These are phyloP conservation scores for Populus hybrid DNA, from an alignment of 441 rosid genomes.

Conservation along the genomic window DNA sequence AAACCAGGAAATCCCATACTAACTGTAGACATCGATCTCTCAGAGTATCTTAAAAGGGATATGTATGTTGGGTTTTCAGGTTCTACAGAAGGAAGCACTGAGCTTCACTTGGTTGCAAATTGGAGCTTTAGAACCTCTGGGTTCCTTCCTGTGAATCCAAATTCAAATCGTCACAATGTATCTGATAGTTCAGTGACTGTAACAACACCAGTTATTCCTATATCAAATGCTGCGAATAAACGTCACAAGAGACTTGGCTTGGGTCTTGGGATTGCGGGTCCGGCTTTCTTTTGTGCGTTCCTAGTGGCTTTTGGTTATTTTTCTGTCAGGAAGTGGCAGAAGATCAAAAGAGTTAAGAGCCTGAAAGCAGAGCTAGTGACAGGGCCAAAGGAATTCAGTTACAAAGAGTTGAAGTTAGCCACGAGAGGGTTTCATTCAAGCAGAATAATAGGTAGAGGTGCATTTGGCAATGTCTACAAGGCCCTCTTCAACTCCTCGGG, in stretches of 20 bases:
- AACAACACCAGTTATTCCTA: slow-evolving; percentile 32
- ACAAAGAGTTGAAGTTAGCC: slow-evolving; percentile 65
- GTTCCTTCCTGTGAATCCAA: slow-evolving; percentile 50
- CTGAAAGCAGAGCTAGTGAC: slow-evolving; percentile 63
- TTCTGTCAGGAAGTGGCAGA: slow-evolving; percentile 58
- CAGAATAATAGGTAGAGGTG: slow-evolving; percentile 76
- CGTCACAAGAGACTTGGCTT: slow-evolving; percentile 48
- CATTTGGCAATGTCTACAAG: slow-evolving; percentile 86
- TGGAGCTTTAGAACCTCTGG: slow-evolving; percentile 76
- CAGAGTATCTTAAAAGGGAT: slow-evolving; percentile 44
- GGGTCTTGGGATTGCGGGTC: slow-evolving; percentile 73
- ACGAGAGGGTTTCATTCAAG: slow-evolving; percentile 82
- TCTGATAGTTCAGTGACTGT: slow-evolving; percentile 52
- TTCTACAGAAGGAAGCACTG: slow-evolving; percentile 93
- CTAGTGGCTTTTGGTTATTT: slow-evolving; percentile 60
- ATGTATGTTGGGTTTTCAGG: slow-evolving; percentile 85
- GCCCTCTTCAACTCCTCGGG: slow-evolving; percentile 60
- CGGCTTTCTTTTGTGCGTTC: slow-evolving; percentile 61
- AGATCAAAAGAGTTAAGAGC: slow-evolving; percentile 43
- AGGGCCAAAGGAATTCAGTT: slow-evolving; percentile 66
- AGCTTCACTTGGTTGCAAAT: slow-evolving; percentile 60
- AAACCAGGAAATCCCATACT: slow-evolving; percentile 60
- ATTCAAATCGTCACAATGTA: slow-evolving; percentile 60
- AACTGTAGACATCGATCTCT: slow-evolving; percentile 54
- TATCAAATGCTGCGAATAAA: slow-evolving; percentile 31